Evolutionary conservation across 257 asterid species (phyloP), one percentile per base, ranked within the genome.

Genomic region (Phtheirospermum japonicum): DNA sequence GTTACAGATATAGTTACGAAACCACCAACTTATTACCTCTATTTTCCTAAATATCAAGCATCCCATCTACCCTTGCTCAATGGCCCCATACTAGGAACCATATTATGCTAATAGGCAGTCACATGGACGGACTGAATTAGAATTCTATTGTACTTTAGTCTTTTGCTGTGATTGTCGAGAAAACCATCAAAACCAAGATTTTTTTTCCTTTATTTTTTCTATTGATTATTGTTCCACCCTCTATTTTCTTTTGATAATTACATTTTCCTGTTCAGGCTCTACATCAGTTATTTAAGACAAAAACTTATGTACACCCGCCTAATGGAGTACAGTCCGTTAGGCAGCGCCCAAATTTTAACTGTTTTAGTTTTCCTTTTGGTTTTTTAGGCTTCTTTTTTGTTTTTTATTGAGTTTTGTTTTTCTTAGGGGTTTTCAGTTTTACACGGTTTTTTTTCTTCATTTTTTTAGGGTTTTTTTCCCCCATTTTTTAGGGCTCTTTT

Each of bases 31-130:
- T 49, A 23, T 55, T 34, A 8, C 42, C 23, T 7, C 6, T 14
- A 62, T 43, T 20, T 52, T 37, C 31, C 52, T 32, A 37, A 40
- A 53, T 40, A 51, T 59, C 63, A 64, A 63, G 65, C 50, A 60
- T 28, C 54, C 69, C 7, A 9, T 19, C 23, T 20, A 26, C 32
- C 45, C 67, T 9, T 54, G 66, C 63, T 56, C 17, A 19, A 3
- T 30, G 62, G 56, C 26, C 42, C 43, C 49, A 23, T 48, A 6
- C 54, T 49, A 20, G 67, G 66, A 33, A 7, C 5, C 31, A 1
- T 23, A 19, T 34, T 34, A 13, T 68, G 43, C 48, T 51, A n/a
- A n/a, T n/a, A n/a, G n/a, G n/a, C n/a, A n/a, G n/a, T n/a, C n/a
- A 33, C 39, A 33, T 33, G 34, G 20, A 34, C 66, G 33, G 8